A percentile compares a stretch with the other conserved stretches of the same genome.
Conservation (phyloP, 1,139 yeast genomes). For the Zygosaccharomyces pseudobailii region DNA sequence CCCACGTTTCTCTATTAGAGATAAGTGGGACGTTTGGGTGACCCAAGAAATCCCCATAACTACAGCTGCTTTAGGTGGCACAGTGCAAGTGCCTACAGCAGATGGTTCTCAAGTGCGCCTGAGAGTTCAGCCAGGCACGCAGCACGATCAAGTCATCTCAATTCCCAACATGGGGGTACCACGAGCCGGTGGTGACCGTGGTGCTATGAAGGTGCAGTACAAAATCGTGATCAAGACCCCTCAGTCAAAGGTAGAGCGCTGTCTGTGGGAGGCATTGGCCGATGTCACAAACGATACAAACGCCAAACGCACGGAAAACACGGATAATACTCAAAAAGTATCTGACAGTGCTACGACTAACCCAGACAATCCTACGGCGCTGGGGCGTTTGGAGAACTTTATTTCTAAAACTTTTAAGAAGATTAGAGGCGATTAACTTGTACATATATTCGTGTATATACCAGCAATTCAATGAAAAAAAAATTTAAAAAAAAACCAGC, state of each 20-base stretch:
- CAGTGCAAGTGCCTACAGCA: conserved; percentile 79
- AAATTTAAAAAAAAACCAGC: background rate
- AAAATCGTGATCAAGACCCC: conserved; percentile 72
- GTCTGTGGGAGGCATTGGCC: conserved; percentile 91
- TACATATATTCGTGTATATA: conserved; percentile 7
- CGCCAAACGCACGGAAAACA: conserved; percentile 57
- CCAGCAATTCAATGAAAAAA: background rate
- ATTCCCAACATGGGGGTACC: conserved; percentile 92
- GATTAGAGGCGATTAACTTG: conserved; percentile 36
- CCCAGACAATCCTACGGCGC: conserved; percentile 52
- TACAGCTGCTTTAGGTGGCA: conserved; percentile 95
- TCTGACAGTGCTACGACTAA: conserved; percentile 30
- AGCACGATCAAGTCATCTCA: conserved; percentile 66
- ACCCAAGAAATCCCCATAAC: conserved; percentile 78
- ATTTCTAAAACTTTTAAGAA: conserved; percentile 60
- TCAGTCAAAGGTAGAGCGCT: conserved; percentile 79
- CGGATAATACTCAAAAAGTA: conserved; percentile 2
- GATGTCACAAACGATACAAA: conserved; percentile 76
- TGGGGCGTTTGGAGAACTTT: conserved; percentile 58
- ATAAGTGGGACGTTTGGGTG: conserved; percentile 50
- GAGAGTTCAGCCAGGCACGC: conserved; percentile 84
- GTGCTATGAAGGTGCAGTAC: conserved; percentile 74
- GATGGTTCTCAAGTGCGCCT: conserved; percentile 70
- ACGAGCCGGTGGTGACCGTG: conserved; percentile 54
- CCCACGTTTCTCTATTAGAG: conserved; percentile 56